phyloP scores from a whole-genome alignment of 164 flowering plant species.

The Nymphaea thermarum region DNA sequence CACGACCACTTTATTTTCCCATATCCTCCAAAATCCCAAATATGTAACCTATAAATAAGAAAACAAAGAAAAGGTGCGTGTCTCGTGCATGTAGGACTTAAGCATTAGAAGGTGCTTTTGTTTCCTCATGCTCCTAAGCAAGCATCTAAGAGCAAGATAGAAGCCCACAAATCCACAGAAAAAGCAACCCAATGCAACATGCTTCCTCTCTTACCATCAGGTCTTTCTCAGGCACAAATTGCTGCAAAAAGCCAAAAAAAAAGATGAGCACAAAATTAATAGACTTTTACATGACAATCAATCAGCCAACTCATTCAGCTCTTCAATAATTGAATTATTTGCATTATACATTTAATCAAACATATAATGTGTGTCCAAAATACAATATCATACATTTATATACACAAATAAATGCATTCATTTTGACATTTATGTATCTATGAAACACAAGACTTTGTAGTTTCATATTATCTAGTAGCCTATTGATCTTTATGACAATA shows the following conservation, averaged over 20 bases:
- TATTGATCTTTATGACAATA: too few relatives aligned
- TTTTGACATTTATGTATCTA: too few relatives aligned
- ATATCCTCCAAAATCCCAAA: too few relatives aligned
- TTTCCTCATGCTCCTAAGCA: conserved; percentile 70
- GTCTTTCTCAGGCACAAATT: conserved; percentile 98
- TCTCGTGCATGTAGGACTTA: conserved; percentile 27
- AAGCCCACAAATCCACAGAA: conserved; percentile 97
- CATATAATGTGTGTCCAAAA: too few relatives aligned
- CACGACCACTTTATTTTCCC: too few relatives aligned
- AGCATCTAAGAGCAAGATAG: conserved; percentile 84
- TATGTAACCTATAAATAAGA: not conserved
- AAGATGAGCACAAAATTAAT: too few relatives aligned
- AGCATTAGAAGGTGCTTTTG: conserved; percentile 79
- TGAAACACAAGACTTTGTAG: too few relatives aligned
- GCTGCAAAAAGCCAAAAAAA: conserved; percentile 32
- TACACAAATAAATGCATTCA: too few relatives aligned
- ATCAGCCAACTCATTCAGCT: not conserved
- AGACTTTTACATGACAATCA: not conserved
- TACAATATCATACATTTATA: too few relatives aligned
- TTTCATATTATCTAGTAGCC: too few relatives aligned
- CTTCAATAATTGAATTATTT: too few relatives aligned
- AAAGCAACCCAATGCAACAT: conserved; percentile 85
- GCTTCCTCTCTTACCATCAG: conserved; percentile 97
- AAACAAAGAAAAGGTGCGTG: not conserved
- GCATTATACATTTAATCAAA: too few relatives aligned